phyloP scores from a whole-genome alignment of 2,329 filamentous ascomycete species.

The Pestalotiopsis sp. region DNA sequence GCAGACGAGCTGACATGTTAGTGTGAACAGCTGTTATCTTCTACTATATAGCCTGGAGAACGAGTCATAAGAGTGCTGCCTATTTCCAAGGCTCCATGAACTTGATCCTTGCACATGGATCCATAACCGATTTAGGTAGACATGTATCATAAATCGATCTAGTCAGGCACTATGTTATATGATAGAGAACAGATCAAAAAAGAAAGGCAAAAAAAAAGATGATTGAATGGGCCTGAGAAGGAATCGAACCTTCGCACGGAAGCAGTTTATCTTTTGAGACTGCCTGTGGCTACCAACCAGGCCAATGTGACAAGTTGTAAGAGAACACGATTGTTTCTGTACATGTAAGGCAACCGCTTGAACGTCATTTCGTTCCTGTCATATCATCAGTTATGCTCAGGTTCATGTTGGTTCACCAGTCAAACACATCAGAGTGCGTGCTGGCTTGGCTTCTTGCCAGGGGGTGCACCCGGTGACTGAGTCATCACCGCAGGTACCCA shows the following conservation, averaged over 20 bases:
- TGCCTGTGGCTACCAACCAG: background rate
- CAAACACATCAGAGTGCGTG: too few relatives aligned
- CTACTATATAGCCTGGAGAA: background rate
- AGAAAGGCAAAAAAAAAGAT: background rate
- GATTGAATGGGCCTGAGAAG: background rate
- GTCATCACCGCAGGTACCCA: too few relatives aligned
- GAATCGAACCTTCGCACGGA: background rate
- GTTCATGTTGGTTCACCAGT: too few relatives aligned
- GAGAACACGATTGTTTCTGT: background rate
- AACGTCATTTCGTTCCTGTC: too few relatives aligned
- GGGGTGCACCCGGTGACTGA: too few relatives aligned
- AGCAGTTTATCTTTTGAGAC: background rate
- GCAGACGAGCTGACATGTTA: background rate
- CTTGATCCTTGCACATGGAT: too few relatives aligned
- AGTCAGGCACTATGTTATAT: background rate
- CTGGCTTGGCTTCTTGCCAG: too few relatives aligned
- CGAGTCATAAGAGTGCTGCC: background rate
- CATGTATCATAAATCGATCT: too few relatives aligned
- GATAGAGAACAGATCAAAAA: background rate
- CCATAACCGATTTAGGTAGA: too few relatives aligned
- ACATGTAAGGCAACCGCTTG: background rate
- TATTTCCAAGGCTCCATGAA: too few relatives aligned
- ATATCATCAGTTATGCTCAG: too few relatives aligned
- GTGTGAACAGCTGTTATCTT: background rate
- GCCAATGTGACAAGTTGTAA: background rate